phyloP scores from a whole-genome alignment of 2,329 filamentous ascomycete genomes.

The Zarea fungicola region DNA sequence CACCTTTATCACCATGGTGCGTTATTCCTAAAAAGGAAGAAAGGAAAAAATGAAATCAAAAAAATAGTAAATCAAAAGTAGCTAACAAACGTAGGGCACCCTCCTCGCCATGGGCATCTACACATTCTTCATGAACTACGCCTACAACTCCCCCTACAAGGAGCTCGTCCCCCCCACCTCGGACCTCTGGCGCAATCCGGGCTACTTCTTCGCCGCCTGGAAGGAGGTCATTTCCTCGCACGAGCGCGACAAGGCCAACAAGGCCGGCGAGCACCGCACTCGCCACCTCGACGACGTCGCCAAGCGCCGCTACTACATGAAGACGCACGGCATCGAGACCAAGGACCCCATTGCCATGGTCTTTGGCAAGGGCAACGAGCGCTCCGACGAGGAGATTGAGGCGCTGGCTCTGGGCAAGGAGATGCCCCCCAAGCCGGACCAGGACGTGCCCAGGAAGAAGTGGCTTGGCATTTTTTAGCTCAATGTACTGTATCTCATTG shows the following conservation, averaged over 20 bases:
- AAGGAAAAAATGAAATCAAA: no score
- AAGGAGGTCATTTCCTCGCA: conserved; percentile 72
- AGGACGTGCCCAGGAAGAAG: conserved; percentile 53
- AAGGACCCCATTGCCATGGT: conserved; percentile 48
- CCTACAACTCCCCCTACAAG: conserved; percentile 69
- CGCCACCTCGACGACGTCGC: conserved; percentile 76
- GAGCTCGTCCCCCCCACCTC: conserved; percentile 70
- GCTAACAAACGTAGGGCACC: conserved; percentile 45
- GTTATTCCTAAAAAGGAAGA: no score
- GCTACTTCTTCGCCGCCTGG: conserved; percentile 60
- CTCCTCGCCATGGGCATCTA: conserved; percentile 63
- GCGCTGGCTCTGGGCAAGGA: conserved; percentile 32
- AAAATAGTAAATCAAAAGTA: background rate
- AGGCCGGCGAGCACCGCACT: conserved; percentile 66
- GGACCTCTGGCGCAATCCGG: conserved; percentile 64
- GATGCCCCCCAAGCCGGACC: conserved; percentile 22
- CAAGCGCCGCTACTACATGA: conserved; percentile 80
- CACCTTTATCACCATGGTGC: conserved; percentile 75
- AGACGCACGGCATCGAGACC: conserved; percentile 75
- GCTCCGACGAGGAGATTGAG: conserved; percentile 32
- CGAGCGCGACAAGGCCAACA: conserved; percentile 62
- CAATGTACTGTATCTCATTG: background rate
- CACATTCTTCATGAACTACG: conserved; percentile 76
- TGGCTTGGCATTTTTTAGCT: conserved; percentile 75
- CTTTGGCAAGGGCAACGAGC: conserved; percentile 33